phyloP scores from a whole-genome alignment of 768 basidiomycete species.

The Termitomyces sp. region DNA sequence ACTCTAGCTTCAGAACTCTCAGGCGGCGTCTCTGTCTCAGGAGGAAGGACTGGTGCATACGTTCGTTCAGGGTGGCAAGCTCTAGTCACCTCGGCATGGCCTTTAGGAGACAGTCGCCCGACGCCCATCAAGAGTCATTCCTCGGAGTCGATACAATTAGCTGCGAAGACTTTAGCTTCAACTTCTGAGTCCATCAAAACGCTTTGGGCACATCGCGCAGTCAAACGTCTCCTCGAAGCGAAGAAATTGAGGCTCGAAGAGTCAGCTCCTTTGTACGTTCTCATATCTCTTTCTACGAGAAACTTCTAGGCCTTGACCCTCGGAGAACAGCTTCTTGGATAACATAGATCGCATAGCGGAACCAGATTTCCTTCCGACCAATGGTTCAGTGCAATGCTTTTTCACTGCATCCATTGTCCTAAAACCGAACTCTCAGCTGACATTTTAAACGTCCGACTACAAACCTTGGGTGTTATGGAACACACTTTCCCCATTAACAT shows the following conservation, averaged over 20 bases:
- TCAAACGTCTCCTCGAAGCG: slow-evolving; percentile 51
- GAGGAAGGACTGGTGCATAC: slow-evolving; percentile 60
- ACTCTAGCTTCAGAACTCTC: slow-evolving; percentile 66
- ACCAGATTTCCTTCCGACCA: slow-evolving; percentile 68
- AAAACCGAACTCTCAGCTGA: slow-evolving; percentile 47
- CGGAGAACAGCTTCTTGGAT: slow-evolving; percentile 56
- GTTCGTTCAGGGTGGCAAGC: slow-evolving; percentile 75
- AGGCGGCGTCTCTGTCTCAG: slow-evolving; percentile 57
- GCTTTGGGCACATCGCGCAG: slow-evolving; percentile 70
- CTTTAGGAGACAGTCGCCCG: slow-evolving; percentile 34
- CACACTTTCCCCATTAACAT: slow-evolving; percentile 68
- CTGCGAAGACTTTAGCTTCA: slow-evolving; percentile 50
- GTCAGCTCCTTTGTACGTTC: slow-evolving; percentile 67
- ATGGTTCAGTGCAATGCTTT: slow-evolving; percentile 36
- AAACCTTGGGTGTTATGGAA: slow-evolving; percentile 77
- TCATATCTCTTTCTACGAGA: slow-evolving; percentile 1
- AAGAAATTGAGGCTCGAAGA: slow-evolving; percentile 70
- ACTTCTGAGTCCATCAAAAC: slow-evolving; percentile 50
- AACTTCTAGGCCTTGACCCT: not conserved
- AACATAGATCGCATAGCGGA: slow-evolving; percentile 62
- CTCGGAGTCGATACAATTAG: slow-evolving; percentile 46
- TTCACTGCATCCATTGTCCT: not conserved
- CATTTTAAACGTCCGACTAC: slow-evolving; percentile 74
- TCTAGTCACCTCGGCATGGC: slow-evolving; percentile 40
- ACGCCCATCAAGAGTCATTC: slow-evolving; percentile 27